phyloP scores from a whole-genome alignment of 1,139 yeast genomes.

The Blastobotrys ciferrii region DNA sequence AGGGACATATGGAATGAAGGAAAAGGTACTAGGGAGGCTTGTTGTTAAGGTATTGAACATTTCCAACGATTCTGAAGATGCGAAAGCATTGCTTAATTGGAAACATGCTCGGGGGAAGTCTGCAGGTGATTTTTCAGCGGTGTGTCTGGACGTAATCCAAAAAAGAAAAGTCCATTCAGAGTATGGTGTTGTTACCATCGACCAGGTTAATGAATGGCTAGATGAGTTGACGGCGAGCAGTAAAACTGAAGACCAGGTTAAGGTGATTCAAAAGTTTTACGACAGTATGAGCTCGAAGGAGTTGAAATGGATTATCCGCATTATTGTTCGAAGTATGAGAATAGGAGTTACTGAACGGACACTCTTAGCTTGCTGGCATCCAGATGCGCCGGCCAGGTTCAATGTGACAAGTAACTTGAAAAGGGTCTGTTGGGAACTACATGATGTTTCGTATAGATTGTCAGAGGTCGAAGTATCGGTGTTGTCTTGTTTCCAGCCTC shows the following conservation, averaged over 20 bases:
- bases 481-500: constrained; percentile 55
- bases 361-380: constrained; percentile 73
- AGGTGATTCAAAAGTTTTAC: constrained; percentile 49
- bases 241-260: constrained; percentile 30
- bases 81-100: constrained; percentile 47
- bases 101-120: constrained; percentile 39
- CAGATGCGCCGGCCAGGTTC: constrained; percentile 66
- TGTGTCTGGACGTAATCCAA: constrained; percentile 40
- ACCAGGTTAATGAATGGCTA: constrained; percentile 55
- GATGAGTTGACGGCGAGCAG: constrained; percentile 45
- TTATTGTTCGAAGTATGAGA: constrained; percentile 54
- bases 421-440: constrained; percentile 57
- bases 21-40: constrained; percentile 44
- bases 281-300: constrained; percentile 62
- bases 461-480: constrained; percentile 7
- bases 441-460: constrained; percentile 37
- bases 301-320: constrained; percentile 66
- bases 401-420: constrained; percentile 67
- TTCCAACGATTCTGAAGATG: constrained; percentile 51
- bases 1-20: constrained; percentile 41
- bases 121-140: constrained; percentile 43
- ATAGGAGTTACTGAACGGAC: constrained; percentile 59
- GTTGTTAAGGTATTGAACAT: constrained; percentile 46
- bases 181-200: constrained; percentile 46
- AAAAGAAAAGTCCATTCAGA: constrained; percentile 40